phyloP scores from a whole-genome alignment of 1,284 basidiomycete species.

The Paramarasmius palmivorus region DNA sequence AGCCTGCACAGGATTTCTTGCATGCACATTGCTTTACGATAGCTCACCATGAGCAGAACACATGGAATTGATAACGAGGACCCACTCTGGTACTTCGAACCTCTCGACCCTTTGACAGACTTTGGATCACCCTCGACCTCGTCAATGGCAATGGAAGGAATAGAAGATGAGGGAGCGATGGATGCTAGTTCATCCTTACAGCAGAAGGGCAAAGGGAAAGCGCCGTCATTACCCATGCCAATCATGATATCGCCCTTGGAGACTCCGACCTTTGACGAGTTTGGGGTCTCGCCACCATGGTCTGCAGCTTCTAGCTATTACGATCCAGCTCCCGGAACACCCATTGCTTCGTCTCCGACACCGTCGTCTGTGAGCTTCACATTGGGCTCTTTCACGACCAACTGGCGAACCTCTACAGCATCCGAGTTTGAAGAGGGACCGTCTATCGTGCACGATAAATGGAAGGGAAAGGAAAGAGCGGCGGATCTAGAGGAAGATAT shows the following conservation, averaged over 20 bases:
- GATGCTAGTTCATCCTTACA: neutral
- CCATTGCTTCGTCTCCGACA: conserved; percentile 20
- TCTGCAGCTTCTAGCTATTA: conserved; percentile 22
- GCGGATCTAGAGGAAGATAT: conserved; percentile 51
- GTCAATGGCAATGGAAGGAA: neutral
- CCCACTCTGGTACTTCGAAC: conserved; percentile 52
- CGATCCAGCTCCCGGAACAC: conserved; percentile 18
- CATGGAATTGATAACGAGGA: conserved; percentile 58
- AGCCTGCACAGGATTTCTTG: neutral
- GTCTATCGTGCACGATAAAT: conserved; percentile 1
- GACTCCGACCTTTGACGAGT: conserved; percentile 34
- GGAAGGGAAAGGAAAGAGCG: conserved; percentile 42
- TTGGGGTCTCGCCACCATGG: conserved; percentile 30
- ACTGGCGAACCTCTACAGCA: conserved; percentile 12
- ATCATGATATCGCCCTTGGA: conserved; percentile 34
- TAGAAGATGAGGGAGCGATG: neutral
- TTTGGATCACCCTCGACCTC: conserved; percentile 1
- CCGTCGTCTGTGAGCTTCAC: conserved; percentile 29
- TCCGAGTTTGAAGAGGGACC: conserved; percentile 7
- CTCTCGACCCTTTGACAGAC: conserved; percentile 33
- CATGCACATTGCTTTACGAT: neutral
- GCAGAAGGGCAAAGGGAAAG: conserved; percentile 47
- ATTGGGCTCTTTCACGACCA: conserved; percentile 23
- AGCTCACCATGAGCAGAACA: conserved; percentile 11
- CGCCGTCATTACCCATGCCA: conserved; percentile 44